Percentiles rank a stretch among this genome's conserved stretches.
Evolutionary conservation across 257 asterid species (phyloP).

Genomic region (Buddleja alternifolia): DNA sequence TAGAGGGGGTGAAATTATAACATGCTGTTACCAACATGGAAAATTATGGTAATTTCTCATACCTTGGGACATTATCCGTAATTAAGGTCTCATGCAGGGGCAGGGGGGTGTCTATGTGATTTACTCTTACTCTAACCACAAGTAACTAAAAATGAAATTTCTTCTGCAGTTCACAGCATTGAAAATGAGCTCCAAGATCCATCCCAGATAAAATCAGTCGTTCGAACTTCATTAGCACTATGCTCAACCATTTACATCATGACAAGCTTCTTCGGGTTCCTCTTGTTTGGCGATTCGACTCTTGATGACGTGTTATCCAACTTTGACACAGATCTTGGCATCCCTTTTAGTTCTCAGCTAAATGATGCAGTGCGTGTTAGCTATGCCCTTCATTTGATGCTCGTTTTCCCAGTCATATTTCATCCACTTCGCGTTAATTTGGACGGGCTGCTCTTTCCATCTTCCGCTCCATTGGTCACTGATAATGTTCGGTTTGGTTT

Average conservation of each 20-base stretch:
- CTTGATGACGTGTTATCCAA: slow-evolving; percentile 55
- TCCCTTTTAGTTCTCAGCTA: slow-evolving; percentile 50
- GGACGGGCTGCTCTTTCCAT: slow-evolving; percentile 50
- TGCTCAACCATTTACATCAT: slow-evolving; percentile 55
- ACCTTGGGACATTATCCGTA: no score
- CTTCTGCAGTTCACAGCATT: slow-evolving; percentile 59
- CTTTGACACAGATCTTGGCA: slow-evolving; percentile 45
- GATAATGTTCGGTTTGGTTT: slow-evolving; percentile 37
- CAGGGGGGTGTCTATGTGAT: no score
- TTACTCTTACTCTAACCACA: no score
- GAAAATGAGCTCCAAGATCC: slow-evolving; percentile 57
- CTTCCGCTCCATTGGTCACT: slow-evolving; percentile 30
- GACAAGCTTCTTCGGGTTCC: slow-evolving; percentile 67
- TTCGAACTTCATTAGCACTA: slow-evolving; percentile 51
- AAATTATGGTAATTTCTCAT: no score
- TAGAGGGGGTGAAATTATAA: no score
- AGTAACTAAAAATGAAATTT: no score
- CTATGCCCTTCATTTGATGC: slow-evolving; percentile 55
- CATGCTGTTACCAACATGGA: no score
- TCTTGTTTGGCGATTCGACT: slow-evolving; percentile 58
- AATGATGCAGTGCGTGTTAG: slow-evolving; percentile 53
- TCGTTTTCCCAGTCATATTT: slow-evolving; percentile 51
- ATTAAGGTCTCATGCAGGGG: no score
- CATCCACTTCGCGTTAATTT: slow-evolving; percentile 51
- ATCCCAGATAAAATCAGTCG: slow-evolving; percentile 42